Evolutionary conservation across 2,329 filamentous ascomycete genomes (phyloP), one percentile per base, ranked within the genome.

Genomic region (Penicillium sp.): DNA sequence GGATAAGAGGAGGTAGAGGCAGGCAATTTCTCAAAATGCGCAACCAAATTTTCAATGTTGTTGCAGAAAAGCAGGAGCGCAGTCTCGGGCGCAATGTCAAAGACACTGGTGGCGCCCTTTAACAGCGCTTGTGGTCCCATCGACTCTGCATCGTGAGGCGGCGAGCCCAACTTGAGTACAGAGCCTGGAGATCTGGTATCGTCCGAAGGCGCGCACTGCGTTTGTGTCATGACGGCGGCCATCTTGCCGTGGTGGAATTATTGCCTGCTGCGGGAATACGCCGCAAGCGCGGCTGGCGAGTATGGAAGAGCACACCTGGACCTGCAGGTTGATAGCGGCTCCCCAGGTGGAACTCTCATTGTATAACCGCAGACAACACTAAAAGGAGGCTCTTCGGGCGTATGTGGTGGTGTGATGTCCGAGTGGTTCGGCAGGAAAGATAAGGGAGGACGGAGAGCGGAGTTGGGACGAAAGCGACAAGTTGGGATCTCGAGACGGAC

Each of bases 1-100:
- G 61, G 42, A 51, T 67, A 58, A 1, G 61, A 59, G n/a, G 24
- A 30, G 22, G 51, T 49, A 19, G 61, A 30, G 19, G 49, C 51
- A n/a, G 61, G 45, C 28, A 58, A 50, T 28, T 64, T 30, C 40
- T 66, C 59, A 90, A 91, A n/a, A 89, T 95, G 17, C 90, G 90
- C 74, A 35, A 75, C 76, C 50, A 83, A 70, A 28, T 69, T 71
- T 54, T 93, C 90, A 63, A 93, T 82, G 61, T 87, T 87, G 42
- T 87, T 84, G 68, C 89, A 89, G n/a, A 98, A 85, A 65, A 96
- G 82, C 72, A 89, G 91, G 72, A 98, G 85, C 5, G 93, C 93
- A 2, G 88, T 88, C 56, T 89, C 83, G 3, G 92, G 88, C 0
- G 88, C 81, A 62, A 97, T 84, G 56, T 86, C 86, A 78, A 91